phyloP scores from a whole-genome alignment of 2,329 filamentous ascomycete species.

The Trichoderma asperellum region DNA sequence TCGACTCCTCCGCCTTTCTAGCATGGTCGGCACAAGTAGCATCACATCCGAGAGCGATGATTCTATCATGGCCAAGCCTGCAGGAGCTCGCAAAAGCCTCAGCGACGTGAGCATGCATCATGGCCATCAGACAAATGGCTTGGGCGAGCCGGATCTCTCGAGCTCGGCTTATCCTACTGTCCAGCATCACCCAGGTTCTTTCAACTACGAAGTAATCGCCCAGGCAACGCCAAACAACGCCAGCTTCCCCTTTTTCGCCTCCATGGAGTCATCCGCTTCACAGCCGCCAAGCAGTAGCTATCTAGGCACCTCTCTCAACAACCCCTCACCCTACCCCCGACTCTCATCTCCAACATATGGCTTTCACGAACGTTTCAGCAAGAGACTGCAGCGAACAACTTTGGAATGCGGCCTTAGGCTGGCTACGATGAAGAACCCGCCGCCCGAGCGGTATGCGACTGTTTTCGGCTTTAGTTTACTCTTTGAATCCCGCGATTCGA shows the following conservation, averaged over 20 bases:
- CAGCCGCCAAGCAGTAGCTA: slow-evolving; percentile 22
- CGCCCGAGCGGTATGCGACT: slow-evolving; percentile 53
- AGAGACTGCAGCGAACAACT: slow-evolving; percentile 68
- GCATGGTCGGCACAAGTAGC: slow-evolving; percentile 48
- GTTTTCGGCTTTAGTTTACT: slow-evolving; percentile 72
- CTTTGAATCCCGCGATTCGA: slow-evolving; percentile 57
- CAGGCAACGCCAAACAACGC: slow-evolving; percentile 57
- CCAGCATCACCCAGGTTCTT: slow-evolving; percentile 7
- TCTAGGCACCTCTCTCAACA: slow-evolving; percentile 32
- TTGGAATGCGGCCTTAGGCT: slow-evolving; percentile 66
- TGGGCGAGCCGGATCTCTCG: slow-evolving; percentile 9
- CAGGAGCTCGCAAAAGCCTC: slow-evolving; percentile 3
- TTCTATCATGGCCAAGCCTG: slow-evolving; percentile 22
- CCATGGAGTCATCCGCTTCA: slow-evolving; percentile 33
- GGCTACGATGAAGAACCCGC: slow-evolving; percentile 54
- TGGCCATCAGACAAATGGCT: slow-evolving; percentile 1
- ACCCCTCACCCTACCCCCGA: slow-evolving; percentile 39
- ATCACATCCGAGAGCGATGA: slow-evolving; percentile 29
- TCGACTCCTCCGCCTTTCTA: slow-evolving; percentile 60
- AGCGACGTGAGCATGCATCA: slow-evolving; percentile 17
- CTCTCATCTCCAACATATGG: slow-evolving; percentile 56
- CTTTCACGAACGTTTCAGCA: slow-evolving; percentile 69
- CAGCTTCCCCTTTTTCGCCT: slow-evolving; percentile 52
- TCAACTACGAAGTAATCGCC: slow-evolving; percentile 54
- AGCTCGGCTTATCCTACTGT: slow-evolving; percentile 4